phyloP scores from a whole-genome alignment of 1,284 basidiomycete species.

The Trametes hirsuta region DNA sequence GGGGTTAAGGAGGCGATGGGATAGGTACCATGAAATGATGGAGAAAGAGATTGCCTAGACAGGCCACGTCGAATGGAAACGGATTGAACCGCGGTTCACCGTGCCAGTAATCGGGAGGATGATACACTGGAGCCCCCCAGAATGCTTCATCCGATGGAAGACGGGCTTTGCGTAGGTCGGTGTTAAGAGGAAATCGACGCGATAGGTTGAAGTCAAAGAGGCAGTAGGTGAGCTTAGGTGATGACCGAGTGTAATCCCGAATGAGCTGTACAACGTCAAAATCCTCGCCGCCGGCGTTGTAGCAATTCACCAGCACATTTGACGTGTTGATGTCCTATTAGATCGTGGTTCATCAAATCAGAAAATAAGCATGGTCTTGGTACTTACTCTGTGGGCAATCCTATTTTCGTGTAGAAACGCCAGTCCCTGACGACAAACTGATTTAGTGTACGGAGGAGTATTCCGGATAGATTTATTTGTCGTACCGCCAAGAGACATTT shows the following conservation, averaged over 20 bases:
- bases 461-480: no score
- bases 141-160: not conserved
- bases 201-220: slow-evolving; percentile 15
- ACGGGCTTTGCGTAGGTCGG: not conserved
- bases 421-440: not conserved
- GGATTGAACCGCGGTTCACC: slow-evolving; percentile 11
- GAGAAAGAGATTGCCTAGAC: slow-evolving; percentile 1
- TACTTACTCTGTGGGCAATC: slow-evolving; percentile 1
- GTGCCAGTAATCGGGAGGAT: not conserved
- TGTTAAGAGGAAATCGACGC: not conserved
- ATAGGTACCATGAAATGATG: not conserved
- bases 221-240: not conserved
- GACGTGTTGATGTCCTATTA: not conserved
- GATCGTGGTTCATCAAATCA: no score
- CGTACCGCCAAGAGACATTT: slow-evolving; percentile 4
- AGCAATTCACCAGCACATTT: slow-evolving; percentile 9
- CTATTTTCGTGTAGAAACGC: not conserved
- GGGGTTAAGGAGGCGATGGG: not conserved
- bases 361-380: not conserved
- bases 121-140: not conserved
- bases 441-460: not conserved
- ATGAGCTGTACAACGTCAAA: not conserved
- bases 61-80: slow-evolving; percentile 14
- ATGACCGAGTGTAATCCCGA: not conserved
- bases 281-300: not conserved